These are phyloP conservation scores for Diaporthe aspalathi DNA, from an alignment of 2,329 filamentous ascomycete species.

Conservation along the genomic window DNA sequence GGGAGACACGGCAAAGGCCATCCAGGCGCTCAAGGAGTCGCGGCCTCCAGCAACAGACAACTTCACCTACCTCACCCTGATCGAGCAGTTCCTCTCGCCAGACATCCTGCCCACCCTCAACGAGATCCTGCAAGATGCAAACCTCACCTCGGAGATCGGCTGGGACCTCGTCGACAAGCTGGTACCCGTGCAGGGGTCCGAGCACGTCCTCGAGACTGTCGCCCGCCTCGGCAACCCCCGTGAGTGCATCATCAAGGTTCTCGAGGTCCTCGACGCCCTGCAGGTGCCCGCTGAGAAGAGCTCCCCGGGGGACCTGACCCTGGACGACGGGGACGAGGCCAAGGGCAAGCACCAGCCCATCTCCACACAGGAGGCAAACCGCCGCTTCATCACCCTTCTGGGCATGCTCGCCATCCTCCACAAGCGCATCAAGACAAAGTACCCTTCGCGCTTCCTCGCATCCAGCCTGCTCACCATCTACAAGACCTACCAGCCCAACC, in stretches of 20 bases:
- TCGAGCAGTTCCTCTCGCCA: slow-evolving; percentile 77
- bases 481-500: slow-evolving; percentile 71
- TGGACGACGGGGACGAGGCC: slow-evolving; percentile 38
- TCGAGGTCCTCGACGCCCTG: slow-evolving; percentile 75
- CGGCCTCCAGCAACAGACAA: slow-evolving; percentile 69
- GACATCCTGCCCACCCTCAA: slow-evolving; percentile 76
- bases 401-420: slow-evolving; percentile 80
- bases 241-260: slow-evolving; percentile 84
- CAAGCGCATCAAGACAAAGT: slow-evolving; percentile 79
- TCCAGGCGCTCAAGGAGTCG: slow-evolving; percentile 60
- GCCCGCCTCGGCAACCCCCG: slow-evolving; percentile 82
- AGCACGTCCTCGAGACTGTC: slow-evolving; percentile 77
- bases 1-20: slow-evolving; percentile 52
- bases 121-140: slow-evolving; percentile 67
- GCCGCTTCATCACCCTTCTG: slow-evolving; percentile 75
- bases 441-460: slow-evolving; percentile 82
- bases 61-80: slow-evolving; percentile 81
- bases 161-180: slow-evolving; percentile 87
- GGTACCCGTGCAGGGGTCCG: slow-evolving; percentile 74
- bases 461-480: slow-evolving; percentile 80
- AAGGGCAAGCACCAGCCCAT: slow-evolving; percentile 26
- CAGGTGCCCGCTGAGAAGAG: slow-evolving; percentile 55
- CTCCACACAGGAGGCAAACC: slow-evolving; percentile 31
- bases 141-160: slow-evolving; percentile 80
- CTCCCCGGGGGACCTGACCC: slow-evolving; percentile 41